Conservation (phyloP, 2,329 filamentous ascomycete species). For the Pyricularia grisea region DNA sequence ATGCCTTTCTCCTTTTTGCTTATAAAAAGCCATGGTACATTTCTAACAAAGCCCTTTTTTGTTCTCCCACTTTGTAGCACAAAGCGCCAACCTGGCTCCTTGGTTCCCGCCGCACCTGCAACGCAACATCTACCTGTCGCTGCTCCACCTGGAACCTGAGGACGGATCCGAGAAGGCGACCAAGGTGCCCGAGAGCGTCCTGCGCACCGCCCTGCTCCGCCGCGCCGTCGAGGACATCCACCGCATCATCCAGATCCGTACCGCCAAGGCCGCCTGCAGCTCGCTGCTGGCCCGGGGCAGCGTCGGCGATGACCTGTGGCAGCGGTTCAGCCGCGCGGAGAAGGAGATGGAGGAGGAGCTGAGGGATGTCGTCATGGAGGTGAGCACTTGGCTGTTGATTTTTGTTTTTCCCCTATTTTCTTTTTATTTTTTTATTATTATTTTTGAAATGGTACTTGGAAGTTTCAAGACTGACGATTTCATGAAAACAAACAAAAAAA, state of each 20-base stretch:
- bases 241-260: conserved; percentile 80
- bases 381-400: conserved; percentile 26
- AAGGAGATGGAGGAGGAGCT: conserved; percentile 97
- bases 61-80: conserved; percentile 36
- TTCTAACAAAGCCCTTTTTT: not conserved
- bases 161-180: conserved; percentile 49
- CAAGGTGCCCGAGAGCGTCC: conserved; percentile 69
- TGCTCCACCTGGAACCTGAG: conserved; percentile 68
- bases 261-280: conserved; percentile 79
- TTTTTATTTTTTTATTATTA: no score
- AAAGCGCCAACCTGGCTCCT: conserved; percentile 77
- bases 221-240: conserved; percentile 89
- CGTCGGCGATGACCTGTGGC: conserved; percentile 93
- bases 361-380: conserved; percentile 87
- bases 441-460: not conserved
- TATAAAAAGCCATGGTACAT: not conserved
- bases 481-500: conserved; percentile 27
- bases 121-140: conserved; percentile 88
- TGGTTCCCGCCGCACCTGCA: conserved; percentile 91
- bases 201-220: conserved; percentile 80
- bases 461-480: not conserved
- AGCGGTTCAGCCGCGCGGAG: conserved; percentile 83
- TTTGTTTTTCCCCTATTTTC: no score
- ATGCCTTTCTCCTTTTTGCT: not conserved
- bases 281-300: conserved; percentile 79